Evolutionary conservation across 2,329 filamentous ascomycete species (phyloP).

Genomic region (Zymoseptoria ardabiliae): DNA sequence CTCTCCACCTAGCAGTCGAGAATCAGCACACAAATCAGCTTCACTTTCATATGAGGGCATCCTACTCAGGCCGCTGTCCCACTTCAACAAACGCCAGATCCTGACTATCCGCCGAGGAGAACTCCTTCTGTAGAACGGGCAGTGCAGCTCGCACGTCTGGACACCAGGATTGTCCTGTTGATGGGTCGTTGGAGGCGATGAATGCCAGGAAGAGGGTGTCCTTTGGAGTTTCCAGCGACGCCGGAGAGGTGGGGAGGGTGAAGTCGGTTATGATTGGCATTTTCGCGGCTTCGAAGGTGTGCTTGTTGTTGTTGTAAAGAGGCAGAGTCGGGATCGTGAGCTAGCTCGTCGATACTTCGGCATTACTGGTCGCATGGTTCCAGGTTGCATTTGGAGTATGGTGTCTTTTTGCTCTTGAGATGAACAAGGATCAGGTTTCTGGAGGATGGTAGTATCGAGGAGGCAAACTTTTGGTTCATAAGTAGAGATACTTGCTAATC

Average conservation of each 20-base stretch:
- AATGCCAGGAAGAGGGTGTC: constrained; percentile 15
- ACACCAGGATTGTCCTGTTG: constrained; percentile 14
- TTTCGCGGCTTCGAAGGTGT: not conserved
- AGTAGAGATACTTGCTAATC: too few relatives aligned
- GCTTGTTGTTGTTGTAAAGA: not conserved
- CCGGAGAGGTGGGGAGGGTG: not conserved
- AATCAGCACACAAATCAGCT: not conserved
- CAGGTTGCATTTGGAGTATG: too few relatives aligned
- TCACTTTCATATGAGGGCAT: not conserved
- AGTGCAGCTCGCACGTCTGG: constrained; percentile 15
- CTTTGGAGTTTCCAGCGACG: not conserved
- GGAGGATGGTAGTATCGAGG: too few relatives aligned
- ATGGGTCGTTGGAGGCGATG: constrained; percentile 14
- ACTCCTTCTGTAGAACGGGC: constrained; percentile 11
- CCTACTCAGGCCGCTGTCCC: constrained; percentile 15
- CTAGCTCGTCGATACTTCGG: not conserved
- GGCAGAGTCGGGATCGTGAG: not conserved
- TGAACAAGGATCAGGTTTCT: too few relatives aligned
- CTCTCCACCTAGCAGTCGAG: constrained; percentile 10
- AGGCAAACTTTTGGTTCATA: too few relatives aligned
- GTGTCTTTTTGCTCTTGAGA: too few relatives aligned
- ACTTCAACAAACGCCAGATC: constrained; percentile 14
- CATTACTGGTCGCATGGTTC: not conserved
- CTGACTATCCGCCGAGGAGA: constrained; percentile 6
- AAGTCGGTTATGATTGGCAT: constrained; percentile 11